These are phyloP conservation scores for Ensete ventricosum DNA, from an alignment of 176 grass and related monocot genomes.

Conservation along the genomic window DNA sequence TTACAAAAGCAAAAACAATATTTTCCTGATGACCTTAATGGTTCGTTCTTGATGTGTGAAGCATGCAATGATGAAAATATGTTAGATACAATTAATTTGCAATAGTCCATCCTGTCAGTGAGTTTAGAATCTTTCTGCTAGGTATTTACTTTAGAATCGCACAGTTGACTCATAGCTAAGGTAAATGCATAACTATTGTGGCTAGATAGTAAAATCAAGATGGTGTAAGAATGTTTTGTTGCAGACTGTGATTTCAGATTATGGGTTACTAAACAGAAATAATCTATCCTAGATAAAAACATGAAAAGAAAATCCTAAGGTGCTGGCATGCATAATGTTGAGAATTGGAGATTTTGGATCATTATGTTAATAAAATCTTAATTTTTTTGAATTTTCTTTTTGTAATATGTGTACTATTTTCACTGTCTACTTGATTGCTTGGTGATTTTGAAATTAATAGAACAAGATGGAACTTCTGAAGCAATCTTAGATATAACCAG, in stretches of 20 bases:
- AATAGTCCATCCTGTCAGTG: background rate
- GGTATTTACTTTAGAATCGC: background rate
- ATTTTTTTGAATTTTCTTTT: no score
- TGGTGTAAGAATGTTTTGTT: background rate
- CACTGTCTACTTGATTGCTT: background rate
- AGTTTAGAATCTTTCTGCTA: background rate
- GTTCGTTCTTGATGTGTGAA: constrained; percentile 25
- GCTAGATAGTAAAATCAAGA: background rate
- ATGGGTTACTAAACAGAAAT: no score
- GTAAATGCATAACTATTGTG: background rate
- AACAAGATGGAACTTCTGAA: background rate
- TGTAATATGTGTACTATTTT: no score
- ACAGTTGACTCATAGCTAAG: no score
- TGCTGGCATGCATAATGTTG: no score
- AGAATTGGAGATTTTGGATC: no score
- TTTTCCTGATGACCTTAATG: constrained; percentile 41
- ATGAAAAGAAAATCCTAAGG: background rate
- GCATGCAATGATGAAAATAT: background rate
- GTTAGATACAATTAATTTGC: background rate
- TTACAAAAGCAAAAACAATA: constrained; percentile 64
- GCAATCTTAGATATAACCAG: background rate
- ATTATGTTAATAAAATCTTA: no score
- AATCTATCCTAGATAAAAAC: background rate
- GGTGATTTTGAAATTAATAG: background rate
- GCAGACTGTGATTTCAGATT: no score